Evolutionary conservation across 2,329 filamentous ascomycete species (phyloP), one percentile per base, ranked within the genome.

Genomic region (Fusarium torreyae): DNA sequence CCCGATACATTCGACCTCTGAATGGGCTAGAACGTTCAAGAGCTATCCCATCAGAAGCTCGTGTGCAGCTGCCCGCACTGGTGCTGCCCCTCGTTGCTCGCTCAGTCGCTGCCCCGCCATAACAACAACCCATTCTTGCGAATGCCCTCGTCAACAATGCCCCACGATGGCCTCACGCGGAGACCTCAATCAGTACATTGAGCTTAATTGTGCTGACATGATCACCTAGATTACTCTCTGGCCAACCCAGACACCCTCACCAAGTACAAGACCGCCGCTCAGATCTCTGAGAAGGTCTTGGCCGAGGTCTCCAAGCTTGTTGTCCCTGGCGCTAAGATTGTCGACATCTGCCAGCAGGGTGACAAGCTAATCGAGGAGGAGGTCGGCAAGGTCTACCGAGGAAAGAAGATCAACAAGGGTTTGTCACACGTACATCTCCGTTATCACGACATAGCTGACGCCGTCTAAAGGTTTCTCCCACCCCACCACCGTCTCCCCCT

Each of bases 191-290:
- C 43, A 48, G n/a, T 17, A 44, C 45, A 67, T 46, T 43, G 39
- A 26, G 13, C 17, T 31, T 33, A 48, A 49, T 31, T 18, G 39
- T 63, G 40, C 63, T 71, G 49, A 68, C 57, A 49, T 20, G 10
- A 31, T n/a, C 36, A n/a, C 18, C 1, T 75, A 97, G 93, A 97
- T 81, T 94, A 97, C 85, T 88, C 92, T 74, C 89, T 98, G 81
- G 93, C 90, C 82, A 96, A 97, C 86, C 93, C 93, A 67, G 93
- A 97, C 81, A 98, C 94, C 77, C 88, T 99, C 76, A 98, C 96
- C 84, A 99, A 98, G 88, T 98, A 98, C 89, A 98, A 97, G 91
- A 94, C 92, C 72, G 96, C 96, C 60, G 95, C 93, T 69, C 88
- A 92, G 80, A 98, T 99, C 83, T 96, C 95, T 52, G 93, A 98